Percentiles rank a stretch among this genome's conserved stretches.
phyloP scores from a whole-genome alignment of 805 yeast species.

The Priceomyces carsonii region DNA sequence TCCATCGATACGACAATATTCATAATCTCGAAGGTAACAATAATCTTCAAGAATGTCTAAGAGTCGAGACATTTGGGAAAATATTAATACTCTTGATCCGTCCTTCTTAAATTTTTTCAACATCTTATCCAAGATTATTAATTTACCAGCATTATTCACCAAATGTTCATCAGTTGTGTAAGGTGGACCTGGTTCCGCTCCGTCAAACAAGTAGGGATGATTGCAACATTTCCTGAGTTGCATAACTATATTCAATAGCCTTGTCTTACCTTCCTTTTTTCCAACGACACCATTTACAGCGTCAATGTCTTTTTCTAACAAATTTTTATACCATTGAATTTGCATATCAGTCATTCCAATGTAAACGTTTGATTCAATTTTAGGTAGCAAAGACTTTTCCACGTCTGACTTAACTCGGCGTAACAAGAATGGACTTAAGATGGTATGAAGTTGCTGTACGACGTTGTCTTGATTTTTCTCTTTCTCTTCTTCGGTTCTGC shows the following conservation, averaged over 20 bases:
- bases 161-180: slow-evolving; percentile 94
- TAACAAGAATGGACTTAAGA: slow-evolving; percentile 81
- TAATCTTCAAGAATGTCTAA: slow-evolving; percentile 91
- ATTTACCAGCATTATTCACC: slow-evolving; percentile 86
- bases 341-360: slow-evolving; percentile 98
- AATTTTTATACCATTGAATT: slow-evolving; percentile 82
- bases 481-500: slow-evolving; percentile 40
- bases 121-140: slow-evolving; percentile 84
- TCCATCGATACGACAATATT: slow-evolving; percentile 93
- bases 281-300: slow-evolving; percentile 97
- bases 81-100: slow-evolving; percentile 89
- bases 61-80: slow-evolving; percentile 91
- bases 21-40: slow-evolving; percentile 78
- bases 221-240: slow-evolving; percentile 95
- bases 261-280: slow-evolving; percentile 87
- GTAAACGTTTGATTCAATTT: slow-evolving; percentile 85
- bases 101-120: slow-evolving; percentile 66
- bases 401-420: slow-evolving; percentile 93
- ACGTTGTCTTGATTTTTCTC: slow-evolving; percentile 66
- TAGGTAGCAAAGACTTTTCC: slow-evolving; percentile 86
- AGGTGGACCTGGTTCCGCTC: slow-evolving; percentile 99
- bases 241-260: slow-evolving; percentile 92
- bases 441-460: slow-evolving; percentile 85
- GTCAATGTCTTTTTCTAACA: slow-evolving; percentile 89
- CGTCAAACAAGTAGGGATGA: slow-evolving; percentile 95